phyloP scores from a whole-genome alignment of 768 basidiomycete genomes.

The Boletus tylopilopsis region DNA sequence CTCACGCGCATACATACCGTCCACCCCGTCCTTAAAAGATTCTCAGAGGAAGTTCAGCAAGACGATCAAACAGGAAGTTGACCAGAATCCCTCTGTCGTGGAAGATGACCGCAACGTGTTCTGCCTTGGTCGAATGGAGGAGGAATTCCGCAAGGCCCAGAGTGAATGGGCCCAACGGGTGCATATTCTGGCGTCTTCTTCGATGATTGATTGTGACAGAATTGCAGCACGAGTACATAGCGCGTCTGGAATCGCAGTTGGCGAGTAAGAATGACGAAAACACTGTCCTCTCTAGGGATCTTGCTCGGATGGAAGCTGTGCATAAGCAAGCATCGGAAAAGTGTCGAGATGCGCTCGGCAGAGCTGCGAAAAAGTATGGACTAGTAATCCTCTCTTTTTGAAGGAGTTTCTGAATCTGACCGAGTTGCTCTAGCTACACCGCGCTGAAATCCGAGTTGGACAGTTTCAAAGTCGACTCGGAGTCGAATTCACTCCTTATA shows the following conservation, averaged over 20 bases:
- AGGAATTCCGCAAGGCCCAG: constrained; percentile 1
- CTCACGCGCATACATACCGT: constrained; percentile 1
- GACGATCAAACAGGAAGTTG: constrained; percentile 5
- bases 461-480: constrained; percentile 22
- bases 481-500: constrained; percentile 20
- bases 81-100: background rate
- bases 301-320: constrained; percentile 11
- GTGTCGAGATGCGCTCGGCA: constrained; percentile 16
- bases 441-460: constrained; percentile 30
- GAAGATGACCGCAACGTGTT: background rate
- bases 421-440: constrained; percentile 21
- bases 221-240: constrained; percentile 18
- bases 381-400: background rate
- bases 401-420: background rate
- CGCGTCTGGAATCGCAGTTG: constrained; percentile 19
- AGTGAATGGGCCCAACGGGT: constrained; percentile 15
- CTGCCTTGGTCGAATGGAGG: constrained; percentile 4
- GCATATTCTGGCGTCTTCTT: background rate
- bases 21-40: constrained; percentile 5
- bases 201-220: background rate
- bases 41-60: constrained; percentile 3
- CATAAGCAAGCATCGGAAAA: constrained; percentile 15
- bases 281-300: constrained; percentile 6
- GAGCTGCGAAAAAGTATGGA: constrained; percentile 18
- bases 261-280: constrained; percentile 14